These are phyloP conservation scores for Atkinsonella texensis DNA, from an alignment of 2,329 filamentous ascomycete species.

Conservation along the genomic window DNA sequence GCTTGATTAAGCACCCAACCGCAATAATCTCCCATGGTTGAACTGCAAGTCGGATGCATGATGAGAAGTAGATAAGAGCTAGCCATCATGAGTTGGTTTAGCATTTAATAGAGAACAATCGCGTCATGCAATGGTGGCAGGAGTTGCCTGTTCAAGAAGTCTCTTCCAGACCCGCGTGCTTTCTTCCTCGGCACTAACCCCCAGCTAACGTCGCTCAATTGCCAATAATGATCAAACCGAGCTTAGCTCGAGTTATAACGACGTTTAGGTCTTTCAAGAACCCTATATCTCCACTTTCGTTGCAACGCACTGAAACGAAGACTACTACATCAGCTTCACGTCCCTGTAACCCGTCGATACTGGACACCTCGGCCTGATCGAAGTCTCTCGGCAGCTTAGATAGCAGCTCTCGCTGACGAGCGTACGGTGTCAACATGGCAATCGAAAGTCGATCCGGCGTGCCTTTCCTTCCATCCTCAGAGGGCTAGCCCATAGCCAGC, in stretches of 20 bases:
- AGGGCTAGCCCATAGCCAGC: background rate
- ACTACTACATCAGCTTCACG: slow-evolving; percentile 30
- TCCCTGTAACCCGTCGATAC: slow-evolving; percentile 31
- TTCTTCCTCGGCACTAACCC: slow-evolving; percentile 1
- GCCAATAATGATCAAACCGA: slow-evolving; percentile 22
- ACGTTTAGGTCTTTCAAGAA: slow-evolving; percentile 30
- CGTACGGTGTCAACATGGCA: background rate
- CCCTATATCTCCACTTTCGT: slow-evolving; percentile 24
- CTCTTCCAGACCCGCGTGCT: slow-evolving; percentile 1
- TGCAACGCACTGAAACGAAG: slow-evolving; percentile 30
- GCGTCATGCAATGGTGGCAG: background rate
- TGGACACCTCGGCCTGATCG: slow-evolving; percentile 17
- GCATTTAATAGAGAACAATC: too few species aligned
- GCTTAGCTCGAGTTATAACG: slow-evolving; percentile 24
- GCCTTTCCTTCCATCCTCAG: background rate
- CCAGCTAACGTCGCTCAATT: slow-evolving; percentile 17
- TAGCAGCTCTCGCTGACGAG: background rate
- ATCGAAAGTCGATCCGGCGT: background rate
- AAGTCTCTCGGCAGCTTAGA: background rate
- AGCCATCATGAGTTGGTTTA: too few species aligned
- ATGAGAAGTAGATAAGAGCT: too few species aligned
- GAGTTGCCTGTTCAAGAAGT: background rate
- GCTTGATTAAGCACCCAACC: too few species aligned
- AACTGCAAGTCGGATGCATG: too few species aligned
- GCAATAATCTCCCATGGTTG: too few species aligned